These are phyloP conservation scores for Nannizzia gypsea DNA, from an alignment of 2,329 filamentous ascomycete species.

Conservation along the genomic window DNA sequence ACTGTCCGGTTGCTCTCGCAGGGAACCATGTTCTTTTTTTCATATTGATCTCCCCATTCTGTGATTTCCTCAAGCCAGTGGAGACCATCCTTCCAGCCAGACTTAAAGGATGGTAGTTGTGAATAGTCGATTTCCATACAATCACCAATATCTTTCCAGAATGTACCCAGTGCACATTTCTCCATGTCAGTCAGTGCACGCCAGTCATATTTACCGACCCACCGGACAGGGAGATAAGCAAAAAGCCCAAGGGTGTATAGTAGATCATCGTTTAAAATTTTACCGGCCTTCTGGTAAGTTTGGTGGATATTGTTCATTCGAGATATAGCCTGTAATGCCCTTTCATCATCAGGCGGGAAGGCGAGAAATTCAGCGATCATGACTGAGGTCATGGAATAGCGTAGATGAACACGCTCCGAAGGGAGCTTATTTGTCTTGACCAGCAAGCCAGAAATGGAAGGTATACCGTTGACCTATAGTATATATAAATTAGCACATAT, in stretches of 20 bases:
- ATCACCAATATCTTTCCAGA: slow-evolving; percentile 57
- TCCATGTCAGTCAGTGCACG: slow-evolving; percentile 52
- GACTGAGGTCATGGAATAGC: slow-evolving; percentile 42
- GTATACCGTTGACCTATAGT: slow-evolving; percentile 29
- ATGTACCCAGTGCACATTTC: slow-evolving; percentile 46
- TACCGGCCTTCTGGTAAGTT: slow-evolving; percentile 39
- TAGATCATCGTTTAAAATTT: slow-evolving; percentile 45
- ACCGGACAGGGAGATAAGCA: slow-evolving; percentile 48
- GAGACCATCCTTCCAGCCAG: slow-evolving; percentile 35
- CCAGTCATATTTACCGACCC: slow-evolving; percentile 53
- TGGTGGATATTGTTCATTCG: slow-evolving; percentile 38
- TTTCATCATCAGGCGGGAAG: slow-evolving; percentile 25
- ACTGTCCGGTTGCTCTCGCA: neutral
- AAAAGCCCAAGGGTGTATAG: slow-evolving; percentile 49
- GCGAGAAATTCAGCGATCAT: slow-evolving; percentile 37
- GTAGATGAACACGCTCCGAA: slow-evolving; percentile 39
- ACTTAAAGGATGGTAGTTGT: slow-evolving; percentile 26
- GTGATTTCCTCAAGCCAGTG: slow-evolving; percentile 37
- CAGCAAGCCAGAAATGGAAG: slow-evolving; percentile 41
- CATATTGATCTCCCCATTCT: slow-evolving; percentile 42
- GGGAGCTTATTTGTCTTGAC: slow-evolving; percentile 39
- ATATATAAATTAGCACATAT: neutral
- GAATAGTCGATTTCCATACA: slow-evolving; percentile 50
- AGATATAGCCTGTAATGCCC: slow-evolving; percentile 37
- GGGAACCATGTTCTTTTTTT: slow-evolving; percentile 43